Percentiles rank a stretch among this genome's conserved stretches.
These are phyloP conservation scores for Helenozyma rhizophorensis DNA, from an alignment of 805 yeast genomes.

Conservation along the genomic window DNA sequence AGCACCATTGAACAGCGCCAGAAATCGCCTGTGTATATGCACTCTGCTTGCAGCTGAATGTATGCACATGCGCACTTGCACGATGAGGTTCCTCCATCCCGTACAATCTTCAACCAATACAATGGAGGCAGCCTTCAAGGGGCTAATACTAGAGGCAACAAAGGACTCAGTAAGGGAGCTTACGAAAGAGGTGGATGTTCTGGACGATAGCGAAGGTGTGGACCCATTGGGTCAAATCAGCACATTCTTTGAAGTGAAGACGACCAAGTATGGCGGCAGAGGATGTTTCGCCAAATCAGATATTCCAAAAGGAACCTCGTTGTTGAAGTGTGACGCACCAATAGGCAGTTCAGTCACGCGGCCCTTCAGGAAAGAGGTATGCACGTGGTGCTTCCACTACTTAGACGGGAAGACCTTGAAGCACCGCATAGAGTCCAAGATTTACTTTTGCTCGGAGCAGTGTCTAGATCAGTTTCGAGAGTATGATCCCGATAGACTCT, in stretches of 20 bases:
- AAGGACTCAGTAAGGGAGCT: too few species aligned
- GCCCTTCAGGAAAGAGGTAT: constrained; percentile 61
- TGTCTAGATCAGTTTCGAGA: constrained; percentile 38
- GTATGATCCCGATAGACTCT: constrained; percentile 33
- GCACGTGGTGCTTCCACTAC: constrained; percentile 50
- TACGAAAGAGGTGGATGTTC: too few species aligned
- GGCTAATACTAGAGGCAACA: too few species aligned
- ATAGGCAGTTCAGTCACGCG: constrained; percentile 45
- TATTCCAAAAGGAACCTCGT: constrained; percentile 38
- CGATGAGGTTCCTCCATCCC: too few species aligned
- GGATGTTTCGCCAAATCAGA: constrained; percentile 49
- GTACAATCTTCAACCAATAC: too few species aligned
- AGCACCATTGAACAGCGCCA: too few species aligned
- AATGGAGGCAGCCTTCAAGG: too few species aligned
- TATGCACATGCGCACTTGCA: too few species aligned
- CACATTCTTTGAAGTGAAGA: constrained; percentile 24
- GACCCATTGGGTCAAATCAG: constrained; percentile 8
- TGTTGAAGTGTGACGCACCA: constrained; percentile 39
- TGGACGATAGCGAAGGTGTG: too few species aligned
- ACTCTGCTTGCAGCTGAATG: too few species aligned
- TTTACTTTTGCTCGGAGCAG: constrained; percentile 48
- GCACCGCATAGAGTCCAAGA: constrained; percentile 24
- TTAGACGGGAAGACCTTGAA: constrained; percentile 46
- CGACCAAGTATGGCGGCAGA: constrained; percentile 52
- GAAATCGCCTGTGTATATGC: too few species aligned